These are phyloP conservation scores for Ascochyta pisi DNA, from an alignment of 2,329 filamentous ascomycete genomes.

Conservation along the genomic window DNA sequence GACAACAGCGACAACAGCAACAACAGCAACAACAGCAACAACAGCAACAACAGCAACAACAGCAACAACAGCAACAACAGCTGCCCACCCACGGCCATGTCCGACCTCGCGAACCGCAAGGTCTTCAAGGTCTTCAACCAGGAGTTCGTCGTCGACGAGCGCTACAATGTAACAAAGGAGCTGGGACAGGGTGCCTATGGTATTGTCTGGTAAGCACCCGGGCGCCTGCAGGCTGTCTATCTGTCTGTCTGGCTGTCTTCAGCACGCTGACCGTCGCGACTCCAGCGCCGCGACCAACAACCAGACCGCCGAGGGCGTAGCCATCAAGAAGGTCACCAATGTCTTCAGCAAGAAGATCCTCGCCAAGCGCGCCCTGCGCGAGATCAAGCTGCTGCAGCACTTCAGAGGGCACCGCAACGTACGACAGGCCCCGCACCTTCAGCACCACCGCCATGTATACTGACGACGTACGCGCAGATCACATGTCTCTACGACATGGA, in stretches of 20 bases:
- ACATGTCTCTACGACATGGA: conserved; percentile 99
- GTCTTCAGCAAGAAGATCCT: conserved; percentile 99
- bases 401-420: conserved; percentile 71
- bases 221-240: background rate
- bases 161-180: conserved; percentile 98
- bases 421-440: conserved; percentile 26
- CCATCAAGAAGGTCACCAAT: conserved; percentile 99
- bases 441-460: conserved; percentile 28
- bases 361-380: conserved; percentile 94
- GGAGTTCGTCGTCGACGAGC: conserved; percentile 97
- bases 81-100: conserved; percentile 52
- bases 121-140: conserved; percentile 81
- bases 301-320: conserved; percentile 89
- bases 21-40: background rate
- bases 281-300: conserved; percentile 88
- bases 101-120: conserved; percentile 75
- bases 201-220: conserved; percentile 82
- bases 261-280: conserved; percentile 31
- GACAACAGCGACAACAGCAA: too few species aligned
- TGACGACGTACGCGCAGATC: conserved; percentile 68
- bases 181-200: conserved; percentile 97
- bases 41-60: background rate
- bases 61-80: background rate
- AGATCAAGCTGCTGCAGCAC: conserved; percentile 98
- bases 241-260: background rate